A percentile compares a stretch with the other conserved stretches of the same genome.
These are phyloP conservation scores for Hymenoscyphus infarciens DNA, from an alignment of 2,329 filamentous ascomycete species.

Conservation along the genomic window DNA sequence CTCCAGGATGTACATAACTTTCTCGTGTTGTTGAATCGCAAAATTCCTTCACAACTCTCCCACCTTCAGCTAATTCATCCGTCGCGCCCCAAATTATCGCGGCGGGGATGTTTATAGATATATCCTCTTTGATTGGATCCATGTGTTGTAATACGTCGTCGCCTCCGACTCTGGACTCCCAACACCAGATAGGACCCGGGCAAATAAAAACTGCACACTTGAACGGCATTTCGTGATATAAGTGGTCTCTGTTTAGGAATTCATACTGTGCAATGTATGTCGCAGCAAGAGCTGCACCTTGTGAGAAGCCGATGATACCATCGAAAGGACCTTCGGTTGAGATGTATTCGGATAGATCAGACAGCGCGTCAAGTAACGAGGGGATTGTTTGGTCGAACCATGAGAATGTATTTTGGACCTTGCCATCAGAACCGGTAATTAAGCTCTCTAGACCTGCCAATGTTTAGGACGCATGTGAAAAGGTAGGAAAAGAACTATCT, in stretches of 20 bases:
- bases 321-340: constrained; percentile 12
- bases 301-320: constrained; percentile 13
- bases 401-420: neutral
- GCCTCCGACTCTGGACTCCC: neutral
- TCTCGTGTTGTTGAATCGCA: neutral
- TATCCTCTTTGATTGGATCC: no score
- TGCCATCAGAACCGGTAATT: constrained; percentile 1
- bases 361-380: neutral
- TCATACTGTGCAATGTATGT: constrained; percentile 3
- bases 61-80: neutral
- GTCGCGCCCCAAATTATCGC: neutral
- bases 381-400: neutral
- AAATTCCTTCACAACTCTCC: neutral
- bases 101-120: neutral
- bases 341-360: neutral
- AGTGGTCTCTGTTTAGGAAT: neutral
- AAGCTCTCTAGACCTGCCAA: neutral
- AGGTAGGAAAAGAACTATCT: neutral
- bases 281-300: constrained; percentile 40
- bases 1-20: neutral
- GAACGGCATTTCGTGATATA: constrained; percentile 4
- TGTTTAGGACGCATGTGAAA: neutral
- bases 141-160: neutral
- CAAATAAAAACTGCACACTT: constrained; percentile 7
- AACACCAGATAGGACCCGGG: neutral